A percentile compares a stretch with the other conserved stretches of the same genome.
These are phyloP conservation scores for Schwanniomyces yamadae DNA, from an alignment of 805 yeast genomes.

Conservation along the genomic window DNA sequence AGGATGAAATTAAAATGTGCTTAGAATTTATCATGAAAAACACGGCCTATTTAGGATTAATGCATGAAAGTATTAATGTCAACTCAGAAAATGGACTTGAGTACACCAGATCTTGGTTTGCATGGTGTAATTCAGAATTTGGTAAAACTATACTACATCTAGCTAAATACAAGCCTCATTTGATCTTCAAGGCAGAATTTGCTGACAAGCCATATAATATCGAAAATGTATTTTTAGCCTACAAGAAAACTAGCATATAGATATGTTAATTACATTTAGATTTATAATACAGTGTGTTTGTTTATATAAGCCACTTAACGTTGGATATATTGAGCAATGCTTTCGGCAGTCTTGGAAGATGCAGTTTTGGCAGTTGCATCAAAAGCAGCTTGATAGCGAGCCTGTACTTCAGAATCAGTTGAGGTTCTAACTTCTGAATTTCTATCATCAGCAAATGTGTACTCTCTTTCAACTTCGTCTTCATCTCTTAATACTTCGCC, in stretches of 20 bases:
- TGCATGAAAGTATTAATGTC: slow-evolving; percentile 81
- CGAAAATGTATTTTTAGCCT: slow-evolving; percentile 18
- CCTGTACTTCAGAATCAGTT: slow-evolving; percentile 55
- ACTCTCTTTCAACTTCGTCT: slow-evolving; percentile 55
- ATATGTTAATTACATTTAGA: slow-evolving; percentile 1
- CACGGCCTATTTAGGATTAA: slow-evolving; percentile 74
- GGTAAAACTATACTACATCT: slow-evolving; percentile 81
- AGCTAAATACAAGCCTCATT: slow-evolving; percentile 69
- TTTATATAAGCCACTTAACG: slow-evolving; percentile 13
- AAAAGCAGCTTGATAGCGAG: slow-evolving; percentile 71
- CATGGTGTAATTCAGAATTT: slow-evolving; percentile 92
- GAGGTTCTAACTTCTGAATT: slow-evolving; percentile 53
- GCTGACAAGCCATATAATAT: slow-evolving; percentile 26
- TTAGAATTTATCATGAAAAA: slow-evolving; percentile 53
- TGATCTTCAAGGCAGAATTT: slow-evolving; percentile 54
- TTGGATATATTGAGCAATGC: slow-evolving; percentile 65
- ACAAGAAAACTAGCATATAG: no score
- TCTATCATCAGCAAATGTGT: slow-evolving; percentile 69
- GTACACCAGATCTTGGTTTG: slow-evolving; percentile 88
- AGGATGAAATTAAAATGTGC: slow-evolving; percentile 57
- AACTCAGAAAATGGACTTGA: slow-evolving; percentile 42
- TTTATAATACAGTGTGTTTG: slow-evolving; percentile 1
- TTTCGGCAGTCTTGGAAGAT: slow-evolving; percentile 67
- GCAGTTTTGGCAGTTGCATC: slow-evolving; percentile 61
- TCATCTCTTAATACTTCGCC: slow-evolving; percentile 51